Conservation (phyloP, 768 basidiomycete genomes). For the Boletales sp. region DNA sequence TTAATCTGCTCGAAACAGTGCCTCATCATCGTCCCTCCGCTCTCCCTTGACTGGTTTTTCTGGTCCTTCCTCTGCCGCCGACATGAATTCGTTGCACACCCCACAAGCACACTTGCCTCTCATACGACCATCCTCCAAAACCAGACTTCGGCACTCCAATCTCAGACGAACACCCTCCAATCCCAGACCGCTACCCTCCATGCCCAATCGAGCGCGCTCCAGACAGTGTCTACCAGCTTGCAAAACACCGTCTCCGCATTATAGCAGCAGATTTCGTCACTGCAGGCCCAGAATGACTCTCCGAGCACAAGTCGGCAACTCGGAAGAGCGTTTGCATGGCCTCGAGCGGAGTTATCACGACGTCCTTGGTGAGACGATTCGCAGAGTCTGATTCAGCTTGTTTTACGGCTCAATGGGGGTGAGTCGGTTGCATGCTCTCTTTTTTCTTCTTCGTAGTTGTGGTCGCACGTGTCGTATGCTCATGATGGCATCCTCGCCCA, state of each 20-base stretch:
- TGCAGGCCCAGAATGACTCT: conserved; percentile 27
- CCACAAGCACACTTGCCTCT: conserved; percentile 29
- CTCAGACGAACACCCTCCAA: too few species aligned
- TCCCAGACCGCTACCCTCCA: too few species aligned
- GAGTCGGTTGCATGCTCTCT: conserved; percentile 26
- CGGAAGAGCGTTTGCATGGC: conserved; percentile 53
- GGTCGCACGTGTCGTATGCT: too few species aligned
- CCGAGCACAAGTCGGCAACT: conserved; percentile 27
- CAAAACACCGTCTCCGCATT: too few species aligned
- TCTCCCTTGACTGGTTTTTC: conserved; percentile 26
- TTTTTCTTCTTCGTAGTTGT: neutral
- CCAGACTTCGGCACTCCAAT: conserved; percentile 26
- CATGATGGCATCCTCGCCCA: too few species aligned
- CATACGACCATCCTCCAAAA: conserved; percentile 29
- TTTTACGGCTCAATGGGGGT: conserved; percentile 67
- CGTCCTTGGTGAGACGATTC: conserved; percentile 67
- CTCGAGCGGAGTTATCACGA: conserved; percentile 65
- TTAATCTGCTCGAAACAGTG: conserved; percentile 24
- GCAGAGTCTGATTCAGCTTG: conserved; percentile 79
- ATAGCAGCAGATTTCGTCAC: too few species aligned
- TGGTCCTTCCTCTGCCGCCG: conserved; percentile 18
- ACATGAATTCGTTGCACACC: conserved; percentile 26
- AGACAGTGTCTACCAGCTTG: too few species aligned
- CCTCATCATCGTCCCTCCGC: conserved; percentile 26
- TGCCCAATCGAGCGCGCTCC: too few species aligned